Evolutionary conservation across 805 yeast genomes (phyloP).

Genomic region (Teunomyces atbi): DNA sequence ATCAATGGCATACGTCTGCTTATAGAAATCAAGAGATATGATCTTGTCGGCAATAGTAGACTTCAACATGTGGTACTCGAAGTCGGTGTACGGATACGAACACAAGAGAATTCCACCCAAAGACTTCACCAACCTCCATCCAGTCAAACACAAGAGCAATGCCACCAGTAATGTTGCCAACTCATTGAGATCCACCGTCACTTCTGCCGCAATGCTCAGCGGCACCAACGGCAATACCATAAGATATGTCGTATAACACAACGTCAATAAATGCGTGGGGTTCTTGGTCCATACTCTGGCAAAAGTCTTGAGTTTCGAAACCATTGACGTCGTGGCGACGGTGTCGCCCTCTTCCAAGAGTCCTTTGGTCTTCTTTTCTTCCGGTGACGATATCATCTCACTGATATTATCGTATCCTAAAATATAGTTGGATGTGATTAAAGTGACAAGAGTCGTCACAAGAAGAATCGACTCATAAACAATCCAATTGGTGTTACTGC

Average conservation of each 20-base stretch:
- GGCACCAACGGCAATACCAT: conserved; percentile 42
- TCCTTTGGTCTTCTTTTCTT: conserved; percentile 12
- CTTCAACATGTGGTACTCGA: conserved; percentile 36
- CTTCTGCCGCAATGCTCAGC: conserved; percentile 21
- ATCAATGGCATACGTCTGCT: conserved; percentile 46
- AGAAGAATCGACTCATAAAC: conserved; percentile 26
- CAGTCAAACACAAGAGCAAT: conserved; percentile 43
- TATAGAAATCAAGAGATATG: conserved; percentile 50
- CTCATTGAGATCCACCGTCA: conserved; percentile 42
- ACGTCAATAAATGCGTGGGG: conserved; percentile 49
- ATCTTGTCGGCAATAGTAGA: conserved; percentile 45
- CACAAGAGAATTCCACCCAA: conserved; percentile 54
- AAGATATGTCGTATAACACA: conserved; percentile 40
- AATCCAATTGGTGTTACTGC: conserved; percentile 21
- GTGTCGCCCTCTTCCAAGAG: not conserved
- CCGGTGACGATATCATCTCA: conserved; percentile 28
- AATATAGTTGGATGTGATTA: conserved; percentile 35
- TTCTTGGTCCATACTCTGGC: conserved; percentile 24
- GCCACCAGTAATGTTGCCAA: conserved; percentile 47
- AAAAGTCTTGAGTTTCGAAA: conserved; percentile 10
- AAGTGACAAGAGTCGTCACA: conserved; percentile 18
- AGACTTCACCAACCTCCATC: conserved; percentile 50
- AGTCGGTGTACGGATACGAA: conserved; percentile 48
- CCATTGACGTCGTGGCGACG: not conserved
- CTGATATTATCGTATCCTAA: conserved; percentile 33